Evolutionary conservation across 345 rosid genomes (phyloP).

Genomic region (Hypericum androsaemum): DNA sequence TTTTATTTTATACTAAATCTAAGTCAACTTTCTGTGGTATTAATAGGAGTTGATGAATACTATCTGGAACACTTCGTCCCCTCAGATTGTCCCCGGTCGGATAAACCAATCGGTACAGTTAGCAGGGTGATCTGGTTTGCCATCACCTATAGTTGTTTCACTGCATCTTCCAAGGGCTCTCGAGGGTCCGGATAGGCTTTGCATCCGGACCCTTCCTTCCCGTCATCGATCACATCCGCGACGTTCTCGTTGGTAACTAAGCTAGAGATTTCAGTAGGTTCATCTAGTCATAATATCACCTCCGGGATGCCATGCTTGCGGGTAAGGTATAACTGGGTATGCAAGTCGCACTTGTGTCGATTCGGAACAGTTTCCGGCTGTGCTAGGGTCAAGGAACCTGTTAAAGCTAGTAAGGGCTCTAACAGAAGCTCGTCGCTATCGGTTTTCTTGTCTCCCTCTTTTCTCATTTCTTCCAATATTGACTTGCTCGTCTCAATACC

Average conservation of each 20-base stretch:
- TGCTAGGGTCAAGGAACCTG: constrained; percentile 32
- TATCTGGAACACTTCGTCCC: too few species aligned
- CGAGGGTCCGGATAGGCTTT: constrained; percentile 4
- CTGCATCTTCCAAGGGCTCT: too few species aligned
- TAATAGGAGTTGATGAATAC: too few species aligned
- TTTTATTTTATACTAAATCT: too few species aligned
- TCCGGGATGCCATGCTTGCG: constrained; percentile 56
- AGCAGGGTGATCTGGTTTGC: too few species aligned
- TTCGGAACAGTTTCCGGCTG: constrained; percentile 47
- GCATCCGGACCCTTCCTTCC: constrained; percentile 6
- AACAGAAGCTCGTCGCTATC: constrained; percentile 38
- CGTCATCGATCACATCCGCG: constrained; percentile 1
- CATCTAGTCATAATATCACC: constrained; percentile 68
- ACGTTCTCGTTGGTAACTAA: constrained; percentile 8
- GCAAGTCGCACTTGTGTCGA: constrained; percentile 60
- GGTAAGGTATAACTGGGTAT: constrained; percentile 46
- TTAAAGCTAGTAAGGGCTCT: constrained; percentile 52
- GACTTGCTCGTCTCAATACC: constrained; percentile 69
- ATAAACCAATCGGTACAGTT: too few species aligned
- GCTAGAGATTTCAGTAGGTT: constrained; percentile 12
- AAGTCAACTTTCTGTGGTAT: too few species aligned
- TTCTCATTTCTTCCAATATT: constrained; percentile 50
- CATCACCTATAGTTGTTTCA: too few species aligned
- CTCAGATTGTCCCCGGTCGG: too few species aligned
- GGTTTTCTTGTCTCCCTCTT: constrained; percentile 32